Conservation (phyloP, 2,329 filamentous ascomycete genomes). For the Cercospora canescens region DNA sequence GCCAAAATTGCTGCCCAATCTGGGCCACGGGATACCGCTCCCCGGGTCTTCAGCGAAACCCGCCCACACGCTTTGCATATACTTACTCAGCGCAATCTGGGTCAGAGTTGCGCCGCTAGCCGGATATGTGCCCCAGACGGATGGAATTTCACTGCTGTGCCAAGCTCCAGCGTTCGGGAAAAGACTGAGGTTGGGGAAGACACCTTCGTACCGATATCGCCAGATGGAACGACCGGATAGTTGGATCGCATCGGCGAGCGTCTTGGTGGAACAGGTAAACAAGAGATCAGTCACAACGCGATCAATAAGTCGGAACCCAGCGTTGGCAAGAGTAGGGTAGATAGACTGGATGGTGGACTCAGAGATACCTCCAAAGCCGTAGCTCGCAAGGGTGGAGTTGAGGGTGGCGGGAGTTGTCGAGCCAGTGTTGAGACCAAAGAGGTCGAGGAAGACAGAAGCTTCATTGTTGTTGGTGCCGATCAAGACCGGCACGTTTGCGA, state of each 20-base stretch:
- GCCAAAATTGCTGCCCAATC: conserved; percentile 24
- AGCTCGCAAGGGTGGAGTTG: conserved; percentile 17
- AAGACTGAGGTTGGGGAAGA: conserved; percentile 30
- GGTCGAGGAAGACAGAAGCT: conserved; percentile 24
- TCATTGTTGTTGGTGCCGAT: conserved; percentile 33
- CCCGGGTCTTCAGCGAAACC: conserved; percentile 23
- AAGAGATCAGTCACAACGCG: conserved; percentile 17
- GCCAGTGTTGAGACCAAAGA: conserved; percentile 22
- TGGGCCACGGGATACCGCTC: conserved; percentile 27
- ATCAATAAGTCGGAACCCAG: background rate
- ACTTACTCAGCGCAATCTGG: conserved; percentile 23
- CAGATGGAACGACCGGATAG: conserved; percentile 24
- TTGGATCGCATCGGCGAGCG: conserved; percentile 20
- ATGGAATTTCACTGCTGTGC: conserved; percentile 36
- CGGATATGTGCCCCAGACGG: conserved; percentile 28
- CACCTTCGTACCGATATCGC: conserved; percentile 33
- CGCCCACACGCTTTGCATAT: conserved; percentile 25
- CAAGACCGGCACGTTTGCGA: conserved; percentile 26
- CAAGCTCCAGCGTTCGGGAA: conserved; percentile 33
- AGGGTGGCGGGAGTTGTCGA: conserved; percentile 7
- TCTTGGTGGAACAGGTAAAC: conserved; percentile 32
- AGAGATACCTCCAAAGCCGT: conserved; percentile 12
- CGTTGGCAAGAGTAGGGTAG: background rate
- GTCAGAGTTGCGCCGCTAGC: conserved; percentile 18
- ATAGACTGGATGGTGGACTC: background rate